Base-by-base conservation (phyloP, 2,329 filamentous ascomycete genomes). In the Colletotrichum filicis region DNA sequence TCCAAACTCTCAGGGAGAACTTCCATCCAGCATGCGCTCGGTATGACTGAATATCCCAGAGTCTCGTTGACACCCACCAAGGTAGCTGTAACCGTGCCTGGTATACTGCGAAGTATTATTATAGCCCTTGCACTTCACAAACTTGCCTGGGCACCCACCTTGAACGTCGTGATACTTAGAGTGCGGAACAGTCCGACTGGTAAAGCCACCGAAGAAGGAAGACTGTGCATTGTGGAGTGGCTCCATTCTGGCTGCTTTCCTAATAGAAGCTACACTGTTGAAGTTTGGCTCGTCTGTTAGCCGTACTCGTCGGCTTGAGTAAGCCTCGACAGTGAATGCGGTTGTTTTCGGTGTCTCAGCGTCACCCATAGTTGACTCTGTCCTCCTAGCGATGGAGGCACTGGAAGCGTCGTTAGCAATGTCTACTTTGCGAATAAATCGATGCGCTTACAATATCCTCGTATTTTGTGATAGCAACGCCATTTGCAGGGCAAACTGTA, bases 121-220 rank as follows among this genome's bases (percentile, higher is more conserved):
- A 12, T 4, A 6, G 1, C 12, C 5, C 26, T 63, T 30, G 4
- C 14, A 1, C 8, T n/a, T n/a, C 2, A 14, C 14, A 5, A 8
- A n/a, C n/a, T 6, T 26, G 4, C 1, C 0, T 2, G 16, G 12
- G 16, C 2, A 28, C 8, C 16, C 7, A 26, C 66, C 35, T n/a
- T 11, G 8, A 1, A 22, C 14, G 9, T 22, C 14, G 12, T 16
- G 24, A 6, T 26, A 24, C 1, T 1, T 12, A 7, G 53, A 35
- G 22, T 37, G 32, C 4, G 59, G 22, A 12, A 12, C 26, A 5
- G 4, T 58, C 11, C n/a, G 49, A 32, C 62, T 58, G 14, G 30
- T 35, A 4, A 68, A 68, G 2, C 37, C 52, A 11, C 69, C 69
- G 2, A 72, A 72, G 8, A 72, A 59, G 1, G 69, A 63, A 28